Base-by-base conservation (phyloP, 331 rosid genomes). In the Rosa hybrid region DNA sequence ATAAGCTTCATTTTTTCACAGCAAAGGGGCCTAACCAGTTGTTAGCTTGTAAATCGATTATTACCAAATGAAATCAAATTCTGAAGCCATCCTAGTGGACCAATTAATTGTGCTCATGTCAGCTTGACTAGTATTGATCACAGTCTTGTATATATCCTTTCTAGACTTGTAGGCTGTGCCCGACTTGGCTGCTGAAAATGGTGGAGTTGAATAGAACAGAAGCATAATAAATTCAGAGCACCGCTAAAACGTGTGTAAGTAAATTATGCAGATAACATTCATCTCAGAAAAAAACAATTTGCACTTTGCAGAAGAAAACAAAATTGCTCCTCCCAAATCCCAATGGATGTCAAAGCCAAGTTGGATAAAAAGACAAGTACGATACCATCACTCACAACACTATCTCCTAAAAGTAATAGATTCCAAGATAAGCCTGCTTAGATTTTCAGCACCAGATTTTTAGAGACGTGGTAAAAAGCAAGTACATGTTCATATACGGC, bases 271-370 rank as follows among this genome's bases (percentile, higher is more conserved):
- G 23, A 74, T 20, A 56, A 56, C 5, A 67, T 13, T 38, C 1
- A 56, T 30, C 41, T 8, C 25, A 53, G 17, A 57, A 30, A 30
- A 67, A 16, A 16, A 8, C 12, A 34, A 34, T 3, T 14, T 67
- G 6, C 51, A 57, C 2, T 3, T 14, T 67, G 6, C 51, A 57
- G 4, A 49, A 17, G 8, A 34, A 59, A 63, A 74, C 54, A 78
- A 68, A 63, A 48, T 65, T 78, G 71, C 62, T 73, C 25, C 75
- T 78, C 54, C 77, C 83, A 68, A 56, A 6, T 78, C 54, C 77
- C 83, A 68, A 56, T 8, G 72, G 53, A 78, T 13, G 41, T 30
- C 68, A 25, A 30, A 13, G 60, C 65, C 80, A 64, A 81, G 68
- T 59, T 23, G 21, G 0, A 62, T 14, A 77, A 72, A 56, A 54